These are phyloP conservation scores for Pyrenopolyporus hunteri DNA, from an alignment of 495 filamentous ascomycete species.

Conservation along the genomic window DNA sequence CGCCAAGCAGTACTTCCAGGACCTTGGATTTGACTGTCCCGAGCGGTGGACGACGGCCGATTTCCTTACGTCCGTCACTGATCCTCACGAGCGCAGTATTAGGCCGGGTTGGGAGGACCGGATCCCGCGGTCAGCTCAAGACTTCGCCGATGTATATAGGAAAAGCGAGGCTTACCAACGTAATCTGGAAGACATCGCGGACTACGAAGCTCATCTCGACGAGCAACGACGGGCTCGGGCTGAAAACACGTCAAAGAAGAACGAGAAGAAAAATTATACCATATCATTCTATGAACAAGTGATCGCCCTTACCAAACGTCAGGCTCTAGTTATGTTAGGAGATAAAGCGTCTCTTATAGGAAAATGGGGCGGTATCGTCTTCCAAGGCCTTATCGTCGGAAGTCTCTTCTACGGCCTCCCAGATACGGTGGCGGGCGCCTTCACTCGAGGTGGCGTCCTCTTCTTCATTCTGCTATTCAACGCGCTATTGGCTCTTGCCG, in stretches of 20 bases:
- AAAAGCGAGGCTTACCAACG: conserved; percentile 56
- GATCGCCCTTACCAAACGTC: conserved; percentile 67
- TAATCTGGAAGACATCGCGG: conserved; percentile 55
- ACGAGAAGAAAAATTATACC: conserved; percentile 70
- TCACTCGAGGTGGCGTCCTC: conserved; percentile 60
- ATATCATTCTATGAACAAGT: conserved; percentile 72
- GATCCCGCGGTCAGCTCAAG: conserved; percentile 72
- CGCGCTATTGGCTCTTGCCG: conserved; percentile 75
- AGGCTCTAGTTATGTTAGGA: conserved; percentile 64
- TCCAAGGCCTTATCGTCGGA: conserved; percentile 78
- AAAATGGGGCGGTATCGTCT: conserved; percentile 57
- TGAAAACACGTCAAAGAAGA: conserved; percentile 61
- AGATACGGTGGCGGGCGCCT: conserved; percentile 58
- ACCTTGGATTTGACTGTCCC: conserved; percentile 64
- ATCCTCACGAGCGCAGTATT: conserved; percentile 65
- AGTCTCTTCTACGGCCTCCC: conserved; percentile 77
- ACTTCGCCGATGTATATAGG: conserved; percentile 69
- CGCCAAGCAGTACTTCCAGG: conserved; percentile 66
- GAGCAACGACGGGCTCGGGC: conserved; percentile 38
- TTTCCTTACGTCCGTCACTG: conserved; percentile 76
- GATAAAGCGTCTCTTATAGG: conserved; percentile 58
- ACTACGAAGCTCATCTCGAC: conserved; percentile 50
- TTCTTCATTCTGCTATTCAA: conserved; percentile 87
- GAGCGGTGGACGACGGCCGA: conserved; percentile 67
- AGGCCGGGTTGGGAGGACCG: conserved; percentile 65